Conservation (phyloP, 1,284 basidiomycete genomes). For the Tetrapyrgos nigripes region DNA sequence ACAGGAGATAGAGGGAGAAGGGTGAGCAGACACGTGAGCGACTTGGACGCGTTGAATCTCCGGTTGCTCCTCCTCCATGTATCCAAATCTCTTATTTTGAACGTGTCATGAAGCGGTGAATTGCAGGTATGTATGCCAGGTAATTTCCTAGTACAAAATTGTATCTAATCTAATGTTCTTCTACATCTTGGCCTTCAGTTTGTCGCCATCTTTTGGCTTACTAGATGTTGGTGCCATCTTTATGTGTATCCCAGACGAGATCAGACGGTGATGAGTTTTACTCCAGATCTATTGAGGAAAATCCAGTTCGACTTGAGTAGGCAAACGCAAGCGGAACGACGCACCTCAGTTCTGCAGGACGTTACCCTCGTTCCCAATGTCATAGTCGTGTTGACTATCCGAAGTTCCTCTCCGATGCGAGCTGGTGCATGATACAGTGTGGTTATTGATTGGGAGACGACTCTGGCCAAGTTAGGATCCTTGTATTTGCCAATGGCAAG, state of each 20-base stretch:
- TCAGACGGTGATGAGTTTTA: conserved; percentile 12
- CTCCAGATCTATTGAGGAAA: conserved; percentile 20
- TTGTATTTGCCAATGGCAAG: conserved; percentile 31
- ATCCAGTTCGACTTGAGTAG: too few relatives aligned
- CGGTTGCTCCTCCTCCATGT: too few relatives aligned
- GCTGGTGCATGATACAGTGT: conserved; percentile 62
- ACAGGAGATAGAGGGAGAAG: too few relatives aligned
- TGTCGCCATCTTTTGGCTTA: neutral
- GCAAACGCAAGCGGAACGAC: too few relatives aligned
- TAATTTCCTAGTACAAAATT: too few relatives aligned
- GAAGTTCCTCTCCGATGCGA: conserved; percentile 53
- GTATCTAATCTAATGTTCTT: too few relatives aligned
- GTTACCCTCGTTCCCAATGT: conserved; percentile 47
- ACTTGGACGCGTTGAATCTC: too few relatives aligned
- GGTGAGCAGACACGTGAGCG: too few relatives aligned
- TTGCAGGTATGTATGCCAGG: too few relatives aligned
- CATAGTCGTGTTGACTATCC: conserved; percentile 53
- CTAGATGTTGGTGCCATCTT: conserved; percentile 15
- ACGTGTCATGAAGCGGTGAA: too few relatives aligned
- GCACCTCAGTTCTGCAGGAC: conserved; percentile 55
- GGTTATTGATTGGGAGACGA: conserved; percentile 55
- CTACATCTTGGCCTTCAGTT: neutral
- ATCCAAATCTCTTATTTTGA: too few relatives aligned
- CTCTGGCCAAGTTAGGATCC: conserved; percentile 30
- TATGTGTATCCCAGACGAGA: conserved; percentile 15